Conservation (phyloP, 2,329 filamentous ascomycete genomes). For the Hawksworthiomyces lignivorus region DNA sequence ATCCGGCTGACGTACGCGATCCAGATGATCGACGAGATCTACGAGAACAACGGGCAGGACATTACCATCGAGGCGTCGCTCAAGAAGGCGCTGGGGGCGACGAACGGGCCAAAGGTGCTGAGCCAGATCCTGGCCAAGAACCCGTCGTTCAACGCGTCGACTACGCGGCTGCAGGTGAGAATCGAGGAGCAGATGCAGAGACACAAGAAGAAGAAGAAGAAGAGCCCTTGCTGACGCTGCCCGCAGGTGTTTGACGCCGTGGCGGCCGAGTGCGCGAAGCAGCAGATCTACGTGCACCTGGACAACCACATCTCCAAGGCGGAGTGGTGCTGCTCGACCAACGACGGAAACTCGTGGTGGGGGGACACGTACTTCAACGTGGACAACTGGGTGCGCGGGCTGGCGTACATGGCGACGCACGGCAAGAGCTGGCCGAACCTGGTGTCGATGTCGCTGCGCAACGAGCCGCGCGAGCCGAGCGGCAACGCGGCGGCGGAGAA, state of each 20-base stretch:
- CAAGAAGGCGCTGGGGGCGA: conserved; percentile 36
- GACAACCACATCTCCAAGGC: conserved; percentile 55
- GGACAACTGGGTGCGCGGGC: conserved; percentile 52
- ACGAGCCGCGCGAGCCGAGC: conserved; percentile 42
- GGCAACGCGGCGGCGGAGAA: conserved; percentile 23
- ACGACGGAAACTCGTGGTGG: conserved; percentile 54
- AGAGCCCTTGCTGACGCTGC: no score
- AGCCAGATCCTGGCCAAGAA: conserved; percentile 48
- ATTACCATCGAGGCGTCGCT: conserved; percentile 28
- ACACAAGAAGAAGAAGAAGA: no score
- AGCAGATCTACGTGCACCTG: conserved; percentile 50
- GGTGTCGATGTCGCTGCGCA: conserved; percentile 44
- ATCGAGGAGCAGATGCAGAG: no score
- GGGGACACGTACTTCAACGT: conserved; percentile 52
- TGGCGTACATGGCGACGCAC: conserved; percentile 52
- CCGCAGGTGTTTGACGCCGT: conserved; percentile 51
- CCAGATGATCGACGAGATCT: conserved; percentile 55
- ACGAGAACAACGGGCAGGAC: conserved; percentile 39
- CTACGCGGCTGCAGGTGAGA: conserved; percentile 43
- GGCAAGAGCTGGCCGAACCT: conserved; percentile 40
- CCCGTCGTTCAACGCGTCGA: conserved; percentile 44
- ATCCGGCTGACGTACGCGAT: conserved; percentile 57
- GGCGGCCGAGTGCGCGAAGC: conserved; percentile 46
- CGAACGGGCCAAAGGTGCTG: conserved; percentile 45
- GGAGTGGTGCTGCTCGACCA: conserved; percentile 48